Percentiles rank a stretch among this genome's conserved stretches.
phyloP scores from a whole-genome alignment of 805 yeast genomes.

The Novakomyces olei region DNA sequence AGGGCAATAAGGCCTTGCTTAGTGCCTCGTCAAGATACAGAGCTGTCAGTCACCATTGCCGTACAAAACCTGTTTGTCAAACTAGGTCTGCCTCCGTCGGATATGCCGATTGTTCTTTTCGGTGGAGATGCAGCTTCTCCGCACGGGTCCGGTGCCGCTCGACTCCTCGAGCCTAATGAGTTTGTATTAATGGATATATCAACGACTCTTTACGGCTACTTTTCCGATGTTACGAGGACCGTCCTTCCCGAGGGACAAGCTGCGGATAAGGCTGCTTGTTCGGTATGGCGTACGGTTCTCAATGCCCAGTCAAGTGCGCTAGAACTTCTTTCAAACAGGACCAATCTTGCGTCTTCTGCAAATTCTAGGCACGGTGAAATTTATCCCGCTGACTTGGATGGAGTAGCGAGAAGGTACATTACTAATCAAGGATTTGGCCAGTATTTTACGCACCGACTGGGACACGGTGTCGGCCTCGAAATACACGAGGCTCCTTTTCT shows the following conservation, averaged over 20 bases:
- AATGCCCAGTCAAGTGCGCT: background rate
- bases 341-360: background rate
- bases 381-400: background rate
- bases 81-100: background rate
- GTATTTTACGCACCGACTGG: slow-evolving; percentile 2
- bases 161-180: background rate
- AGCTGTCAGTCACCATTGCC: background rate
- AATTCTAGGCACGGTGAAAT: no score
- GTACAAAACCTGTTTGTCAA: background rate
- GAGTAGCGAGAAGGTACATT: background rate
- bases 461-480: slow-evolving; percentile 1
- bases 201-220: background rate
- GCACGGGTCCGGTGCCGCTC: background rate
- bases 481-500: background rate
- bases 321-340: background rate
- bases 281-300: background rate
- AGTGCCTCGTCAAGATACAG: background rate
- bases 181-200: slow-evolving; percentile 1
- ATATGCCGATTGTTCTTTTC: background rate
- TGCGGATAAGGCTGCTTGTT: background rate
- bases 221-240: background rate
- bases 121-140: slow-evolving; percentile 2
- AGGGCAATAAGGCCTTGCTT: background rate
- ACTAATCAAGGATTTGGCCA: background rate
- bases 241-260: slow-evolving; percentile 1